Evolutionary conservation across 179 eudicot species (phyloP), one percentile per base, ranked within the genome.

Genomic region (Drosera spatulata): DNA sequence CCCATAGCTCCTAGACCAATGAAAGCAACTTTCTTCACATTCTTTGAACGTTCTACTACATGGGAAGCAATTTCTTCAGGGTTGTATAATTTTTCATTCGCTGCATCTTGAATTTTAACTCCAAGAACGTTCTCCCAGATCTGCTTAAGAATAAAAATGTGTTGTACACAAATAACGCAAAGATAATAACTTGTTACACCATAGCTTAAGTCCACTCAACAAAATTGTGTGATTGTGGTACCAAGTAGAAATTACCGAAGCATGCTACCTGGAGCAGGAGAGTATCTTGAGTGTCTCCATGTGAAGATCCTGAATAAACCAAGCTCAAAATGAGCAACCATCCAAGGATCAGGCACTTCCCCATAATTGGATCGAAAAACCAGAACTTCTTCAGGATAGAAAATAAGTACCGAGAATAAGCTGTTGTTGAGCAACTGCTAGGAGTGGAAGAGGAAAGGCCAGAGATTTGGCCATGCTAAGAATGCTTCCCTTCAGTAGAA

Each of bases 1-100:
- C 99, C 99, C 99, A 94, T 94, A 65, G 99, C 97, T 61, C 99
- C 99, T 56, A 94, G 94, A 65, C 99, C 99, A 77, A 94, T 82
- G 61, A 94, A 94, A 67, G 95, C 99, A 39, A 94, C 66, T 63
- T 80, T 73, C 39, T 79, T 79, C 52, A 79, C 83, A 52, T 63
- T 51, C 62, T 73, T 68, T 55, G 89, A 71, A 64, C 70, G 80
- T 55, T 69, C 64, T 53, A 67, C 67, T 44, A 80, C 58, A 62
- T 72, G 73, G 58, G 47, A 55, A 33, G 95, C 99, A 68, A 94
- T 73, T 63, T 76, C 73, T 76, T 85, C 84, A 57, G 97, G 99
- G 56, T 74, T 63, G 67, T 94, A 90, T 59, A 73, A 62, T 80
- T 82, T 83, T 65, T 77, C 79, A 67, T 74, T 94, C 59, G 86